These are phyloP conservation scores for Lipomyces sp. DNA, from an alignment of 805 yeast species.

Conservation along the genomic window DNA sequence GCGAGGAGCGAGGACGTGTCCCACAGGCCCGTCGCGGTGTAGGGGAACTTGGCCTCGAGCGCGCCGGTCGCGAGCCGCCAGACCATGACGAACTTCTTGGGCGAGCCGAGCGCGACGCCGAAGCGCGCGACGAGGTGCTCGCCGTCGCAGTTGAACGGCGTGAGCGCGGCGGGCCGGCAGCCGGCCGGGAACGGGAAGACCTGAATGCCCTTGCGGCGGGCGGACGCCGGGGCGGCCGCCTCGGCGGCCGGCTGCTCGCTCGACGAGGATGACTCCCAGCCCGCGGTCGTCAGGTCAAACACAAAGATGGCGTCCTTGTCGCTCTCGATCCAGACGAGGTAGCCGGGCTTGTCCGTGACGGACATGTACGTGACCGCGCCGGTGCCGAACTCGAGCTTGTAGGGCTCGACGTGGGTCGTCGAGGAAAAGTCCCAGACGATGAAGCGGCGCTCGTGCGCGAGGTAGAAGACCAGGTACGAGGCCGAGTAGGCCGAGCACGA, in stretches of 20 bases:
- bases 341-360: slow-evolving; percentile 18
- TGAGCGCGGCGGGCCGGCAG: slow-evolving; percentile 19
- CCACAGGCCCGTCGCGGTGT: slow-evolving; percentile 29
- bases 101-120: slow-evolving; percentile 22
- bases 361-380: slow-evolving; percentile 17
- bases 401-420: slow-evolving; percentile 11
- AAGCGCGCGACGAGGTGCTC: slow-evolving; percentile 28
- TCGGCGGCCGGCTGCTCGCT: not conserved
- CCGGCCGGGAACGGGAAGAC: slow-evolving; percentile 19
- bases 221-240: not conserved
- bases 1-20: slow-evolving; percentile 23
- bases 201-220: not conserved
- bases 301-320: slow-evolving; percentile 27
- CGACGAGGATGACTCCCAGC: not conserved
- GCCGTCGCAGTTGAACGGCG: slow-evolving; percentile 28
- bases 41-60: slow-evolving; percentile 22
- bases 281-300: slow-evolving; percentile 13
- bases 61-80: slow-evolving; percentile 19
- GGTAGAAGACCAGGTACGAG: slow-evolving; percentile 22
- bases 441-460: slow-evolving; percentile 18
- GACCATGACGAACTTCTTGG: slow-evolving; percentile 27
- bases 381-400: slow-evolving; percentile 18
- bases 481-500: slow-evolving; percentile 21
- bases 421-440: slow-evolving; percentile 24
- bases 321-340: slow-evolving; percentile 24